These are phyloP conservation scores for Aspergillus sp. DNA, from an alignment of 2,329 filamentous ascomycete genomes.

Conservation along the genomic window DNA sequence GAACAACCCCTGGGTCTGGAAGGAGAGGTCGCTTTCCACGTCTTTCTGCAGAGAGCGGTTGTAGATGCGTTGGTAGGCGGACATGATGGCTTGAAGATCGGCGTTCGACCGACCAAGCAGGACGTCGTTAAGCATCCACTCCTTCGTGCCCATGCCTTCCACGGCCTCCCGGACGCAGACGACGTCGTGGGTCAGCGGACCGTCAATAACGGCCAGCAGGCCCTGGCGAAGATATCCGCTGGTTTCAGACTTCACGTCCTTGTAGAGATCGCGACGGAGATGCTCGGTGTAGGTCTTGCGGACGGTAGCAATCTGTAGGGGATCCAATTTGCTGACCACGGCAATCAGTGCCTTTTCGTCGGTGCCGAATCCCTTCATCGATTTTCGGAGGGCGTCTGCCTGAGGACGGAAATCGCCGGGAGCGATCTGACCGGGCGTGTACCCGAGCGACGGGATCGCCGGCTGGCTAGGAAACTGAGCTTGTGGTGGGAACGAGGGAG, in stretches of 20 bases:
- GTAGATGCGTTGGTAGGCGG: constrained; percentile 69
- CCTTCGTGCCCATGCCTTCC: constrained; percentile 80
- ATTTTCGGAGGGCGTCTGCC: constrained; percentile 69
- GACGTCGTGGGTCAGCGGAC: constrained; percentile 76
- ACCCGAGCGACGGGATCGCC: constrained; percentile 71
- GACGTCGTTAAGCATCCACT: constrained; percentile 80
- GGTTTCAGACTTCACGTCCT: constrained; percentile 76
- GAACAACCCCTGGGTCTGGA: constrained; percentile 85
- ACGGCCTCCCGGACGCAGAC: constrained; percentile 70
- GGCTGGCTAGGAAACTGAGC: constrained; percentile 14
- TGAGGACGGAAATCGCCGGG: constrained; percentile 65
- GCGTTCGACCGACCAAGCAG: constrained; percentile 81
- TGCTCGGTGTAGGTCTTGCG: constrained; percentile 64
- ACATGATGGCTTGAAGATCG: constrained; percentile 83
- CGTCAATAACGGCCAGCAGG: constrained; percentile 71
- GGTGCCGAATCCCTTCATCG: constrained; percentile 94
- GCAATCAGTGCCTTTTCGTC: constrained; percentile 76
- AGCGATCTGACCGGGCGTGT: constrained; percentile 69
- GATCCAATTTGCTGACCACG: constrained; percentile 70
- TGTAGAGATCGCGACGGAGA: constrained; percentile 67
- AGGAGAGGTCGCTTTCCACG: constrained; percentile 75
- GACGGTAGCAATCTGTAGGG: constrained; percentile 71
- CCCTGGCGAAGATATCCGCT: constrained; percentile 72
- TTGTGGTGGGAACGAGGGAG: constrained; percentile 36
- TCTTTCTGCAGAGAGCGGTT: constrained; percentile 66